Percentiles rank a stretch among this genome's conserved stretches.
Evolutionary conservation across 2,329 filamentous ascomycete genomes (phyloP).

Genomic region (Colletotrichum karsti): DNA sequence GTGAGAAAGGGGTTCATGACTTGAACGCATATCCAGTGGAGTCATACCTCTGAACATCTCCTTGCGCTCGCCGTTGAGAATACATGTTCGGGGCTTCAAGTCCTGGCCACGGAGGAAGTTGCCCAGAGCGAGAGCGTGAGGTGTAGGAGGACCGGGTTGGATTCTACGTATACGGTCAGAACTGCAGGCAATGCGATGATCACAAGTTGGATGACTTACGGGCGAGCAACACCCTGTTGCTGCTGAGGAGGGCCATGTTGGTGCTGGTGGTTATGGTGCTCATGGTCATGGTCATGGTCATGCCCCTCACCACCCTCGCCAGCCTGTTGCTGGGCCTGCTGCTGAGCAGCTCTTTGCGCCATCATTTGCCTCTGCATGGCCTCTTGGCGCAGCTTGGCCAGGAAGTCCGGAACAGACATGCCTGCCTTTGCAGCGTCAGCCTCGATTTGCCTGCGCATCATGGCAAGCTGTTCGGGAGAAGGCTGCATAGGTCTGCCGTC

Average conservation of each 20-base stretch:
- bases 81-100: constrained; percentile 88
- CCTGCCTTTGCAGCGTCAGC: constrained; percentile 85
- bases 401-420: constrained; percentile 85
- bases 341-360: constrained; percentile 38
- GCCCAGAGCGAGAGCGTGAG: constrained; percentile 87
- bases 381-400: constrained; percentile 72
- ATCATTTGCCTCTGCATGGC: constrained; percentile 58
- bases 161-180: constrained; percentile 63
- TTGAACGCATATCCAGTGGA: no score
- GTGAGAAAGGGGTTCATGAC: not conserved
- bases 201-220: not conserved
- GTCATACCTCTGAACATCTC: constrained; percentile 96
- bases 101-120: constrained; percentile 86
- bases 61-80: constrained; percentile 94
- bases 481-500: constrained; percentile 35
- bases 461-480: constrained; percentile 83
- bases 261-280: constrained; percentile 35
- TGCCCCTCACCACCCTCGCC: constrained; percentile 29
- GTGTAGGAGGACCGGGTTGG: constrained; percentile 83
- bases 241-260: constrained; percentile 37
- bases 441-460: constrained; percentile 84
- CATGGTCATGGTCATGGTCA: constrained; percentile 29
- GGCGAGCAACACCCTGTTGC: constrained; percentile 28
- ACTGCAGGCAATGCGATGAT: not conserved
- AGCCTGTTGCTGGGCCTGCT: not conserved